phyloP scores from a whole-genome alignment of 1,139 yeast species.

The Protomyces gravidus region DNA sequence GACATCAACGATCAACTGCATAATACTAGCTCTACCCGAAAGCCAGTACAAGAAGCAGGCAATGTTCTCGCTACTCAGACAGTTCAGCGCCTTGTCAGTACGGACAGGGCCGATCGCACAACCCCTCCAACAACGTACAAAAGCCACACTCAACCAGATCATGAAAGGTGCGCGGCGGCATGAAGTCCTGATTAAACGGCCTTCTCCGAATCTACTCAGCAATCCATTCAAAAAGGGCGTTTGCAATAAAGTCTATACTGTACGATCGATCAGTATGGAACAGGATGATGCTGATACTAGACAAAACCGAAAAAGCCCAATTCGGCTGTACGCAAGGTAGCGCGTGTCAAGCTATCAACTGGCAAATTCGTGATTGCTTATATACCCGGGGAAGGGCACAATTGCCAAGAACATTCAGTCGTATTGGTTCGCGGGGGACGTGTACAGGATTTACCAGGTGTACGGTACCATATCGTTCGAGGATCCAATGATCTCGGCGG shows the following conservation, averaged over 20 bases:
- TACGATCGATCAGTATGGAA: not conserved
- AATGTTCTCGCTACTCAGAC: not conserved
- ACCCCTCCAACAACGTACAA: constrained; percentile 10
- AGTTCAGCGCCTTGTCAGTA: not conserved
- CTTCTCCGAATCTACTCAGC: constrained; percentile 29
- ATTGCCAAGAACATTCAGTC: constrained; percentile 78
- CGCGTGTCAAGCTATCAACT: constrained; percentile 86
- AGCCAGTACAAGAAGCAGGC: not conserved
- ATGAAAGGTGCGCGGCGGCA: constrained; percentile 34
- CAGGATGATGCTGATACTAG: not conserved
- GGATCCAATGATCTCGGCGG: constrained; percentile 94
- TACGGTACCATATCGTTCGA: constrained; percentile 86
- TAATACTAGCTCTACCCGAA: not conserved
- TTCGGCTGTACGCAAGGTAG: constrained; percentile 95
- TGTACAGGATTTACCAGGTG: constrained; percentile 98
- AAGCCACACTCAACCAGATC: constrained; percentile 35
- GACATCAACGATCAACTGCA: not conserved
- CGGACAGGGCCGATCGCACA: not conserved
- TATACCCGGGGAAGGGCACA: constrained; percentile 98
- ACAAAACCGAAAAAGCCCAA: constrained; percentile 93
- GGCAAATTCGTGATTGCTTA: constrained; percentile 88
- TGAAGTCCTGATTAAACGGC: constrained; percentile 11
- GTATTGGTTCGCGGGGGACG: constrained; percentile 96
- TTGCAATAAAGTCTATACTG: constrained; percentile 31
- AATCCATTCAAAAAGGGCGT: constrained; percentile 31